Percentiles rank a stretch among this genome's conserved stretches.
Evolutionary conservation across 148 eudicot genomes (phyloP).

Genomic region (Euryodendron excelsum): DNA sequence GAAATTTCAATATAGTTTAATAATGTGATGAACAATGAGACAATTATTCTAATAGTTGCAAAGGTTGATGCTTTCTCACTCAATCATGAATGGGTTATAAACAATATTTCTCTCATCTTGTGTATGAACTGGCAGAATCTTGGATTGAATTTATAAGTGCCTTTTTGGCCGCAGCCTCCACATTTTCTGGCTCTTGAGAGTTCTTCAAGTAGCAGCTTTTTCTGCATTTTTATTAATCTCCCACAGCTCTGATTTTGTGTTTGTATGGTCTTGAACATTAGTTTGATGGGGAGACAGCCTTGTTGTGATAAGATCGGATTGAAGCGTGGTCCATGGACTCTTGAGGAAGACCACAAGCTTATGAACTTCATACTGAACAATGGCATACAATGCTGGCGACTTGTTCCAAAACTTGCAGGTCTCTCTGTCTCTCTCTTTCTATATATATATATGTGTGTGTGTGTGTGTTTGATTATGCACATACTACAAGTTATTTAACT

Average conservation of each 20-base stretch:
- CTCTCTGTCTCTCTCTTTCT: neutral
- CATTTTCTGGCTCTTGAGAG: neutral
- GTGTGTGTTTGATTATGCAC: neutral
- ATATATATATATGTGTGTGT: too few relatives aligned
- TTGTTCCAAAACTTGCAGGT: conserved; percentile 53
- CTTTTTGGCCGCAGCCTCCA: neutral
- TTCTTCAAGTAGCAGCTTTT: neutral
- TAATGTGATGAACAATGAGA: conserved; percentile 10
- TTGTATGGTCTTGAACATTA: neutral
- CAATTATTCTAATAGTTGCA: conserved; percentile 18
- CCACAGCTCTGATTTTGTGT: neutral
- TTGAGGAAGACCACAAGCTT: conserved; percentile 47
- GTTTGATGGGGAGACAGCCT: conserved; percentile 43
- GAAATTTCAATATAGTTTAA: neutral
- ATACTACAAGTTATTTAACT: neutral
- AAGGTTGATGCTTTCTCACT: conserved; percentile 21
- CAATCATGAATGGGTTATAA: conserved; percentile 26
- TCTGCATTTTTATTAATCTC: neutral
- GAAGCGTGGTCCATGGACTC: conserved; percentile 49
- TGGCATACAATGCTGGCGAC: conserved; percentile 50
- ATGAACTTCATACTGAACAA: conserved; percentile 46
- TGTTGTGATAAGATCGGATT: conserved; percentile 47
- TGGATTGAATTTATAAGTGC: conserved; percentile 16
- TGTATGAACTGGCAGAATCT: conserved; percentile 40
- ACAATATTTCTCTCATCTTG: conserved; percentile 11